Conservation (phyloP, 2,329 filamentous ascomycete genomes). For the Fusarium sp. region DNA sequence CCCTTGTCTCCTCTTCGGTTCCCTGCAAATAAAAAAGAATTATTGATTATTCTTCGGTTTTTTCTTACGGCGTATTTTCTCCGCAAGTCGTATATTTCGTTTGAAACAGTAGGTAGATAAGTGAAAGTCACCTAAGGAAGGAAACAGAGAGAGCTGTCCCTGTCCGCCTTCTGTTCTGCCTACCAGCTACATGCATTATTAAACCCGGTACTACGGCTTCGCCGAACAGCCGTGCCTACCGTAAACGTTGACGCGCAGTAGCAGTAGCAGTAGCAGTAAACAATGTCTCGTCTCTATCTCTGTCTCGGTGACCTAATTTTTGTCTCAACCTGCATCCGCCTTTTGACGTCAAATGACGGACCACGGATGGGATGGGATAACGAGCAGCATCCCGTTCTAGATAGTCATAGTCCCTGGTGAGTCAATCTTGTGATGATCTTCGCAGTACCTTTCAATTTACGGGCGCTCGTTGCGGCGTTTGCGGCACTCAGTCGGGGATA, state of each 20-base stretch:
- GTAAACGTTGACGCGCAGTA: conserved; percentile 14
- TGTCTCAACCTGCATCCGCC: conserved; percentile 1
- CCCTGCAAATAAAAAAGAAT: background rate
- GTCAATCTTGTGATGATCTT: background rate
- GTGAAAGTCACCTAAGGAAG: background rate
- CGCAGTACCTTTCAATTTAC: background rate
- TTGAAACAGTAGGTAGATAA: background rate
- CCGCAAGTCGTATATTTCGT: background rate
- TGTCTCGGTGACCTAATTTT: conserved; percentile 7
- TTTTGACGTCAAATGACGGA: background rate
- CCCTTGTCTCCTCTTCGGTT: background rate
- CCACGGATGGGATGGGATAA: background rate
- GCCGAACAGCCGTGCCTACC: conserved; percentile 14
- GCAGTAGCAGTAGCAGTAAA: conserved; percentile 16
- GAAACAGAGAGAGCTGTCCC: background rate
- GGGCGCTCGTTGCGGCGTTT: conserved; percentile 4
- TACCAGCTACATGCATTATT: conserved; percentile 16
- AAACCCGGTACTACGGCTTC: conserved; percentile 17
- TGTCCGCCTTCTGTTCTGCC: conserved; percentile 3
- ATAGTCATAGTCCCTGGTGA: background rate
- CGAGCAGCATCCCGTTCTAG: conserved; percentile 2
- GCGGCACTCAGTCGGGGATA: background rate
- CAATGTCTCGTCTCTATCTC: background rate
- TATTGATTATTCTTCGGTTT: background rate
- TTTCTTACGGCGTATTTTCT: background rate